These are phyloP conservation scores for Candida incommunis DNA, from an alignment of 805 yeast species.

Conservation along the genomic window DNA sequence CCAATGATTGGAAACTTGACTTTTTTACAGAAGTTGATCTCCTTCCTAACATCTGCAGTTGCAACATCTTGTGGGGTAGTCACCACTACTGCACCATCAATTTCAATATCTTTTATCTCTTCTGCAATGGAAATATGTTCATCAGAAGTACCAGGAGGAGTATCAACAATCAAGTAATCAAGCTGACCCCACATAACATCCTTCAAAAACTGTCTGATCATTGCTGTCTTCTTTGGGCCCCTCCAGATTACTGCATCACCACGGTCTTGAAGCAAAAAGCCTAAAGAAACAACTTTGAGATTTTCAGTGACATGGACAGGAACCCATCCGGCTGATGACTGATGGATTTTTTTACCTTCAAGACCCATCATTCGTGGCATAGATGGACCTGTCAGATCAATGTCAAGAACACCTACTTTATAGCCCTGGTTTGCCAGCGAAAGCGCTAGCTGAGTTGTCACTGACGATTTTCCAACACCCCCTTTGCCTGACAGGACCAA, in stretches of 20 bases:
- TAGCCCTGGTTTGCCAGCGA: slow-evolving; percentile 54
- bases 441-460: slow-evolving; percentile 89
- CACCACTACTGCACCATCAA: slow-evolving; percentile 89
- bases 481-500: slow-evolving; percentile 70
- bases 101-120: slow-evolving; percentile 47
- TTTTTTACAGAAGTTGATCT: slow-evolving; percentile 79
- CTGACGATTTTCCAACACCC: slow-evolving; percentile 95
- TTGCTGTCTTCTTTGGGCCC: slow-evolving; percentile 96
- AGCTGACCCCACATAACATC: slow-evolving; percentile 84
- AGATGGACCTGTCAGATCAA: slow-evolving; percentile 94
- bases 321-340: slow-evolving; percentile 76
- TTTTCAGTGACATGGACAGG: slow-evolving; percentile 50
- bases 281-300: slow-evolving; percentile 70
- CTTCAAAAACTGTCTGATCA: slow-evolving; percentile 83
- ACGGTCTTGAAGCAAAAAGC: slow-evolving; percentile 69
- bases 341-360: slow-evolving; percentile 67
- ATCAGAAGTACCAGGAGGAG: slow-evolving; percentile 98
- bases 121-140: slow-evolving; percentile 97
- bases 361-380: slow-evolving; percentile 93
- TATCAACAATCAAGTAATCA: slow-evolving; percentile 74
- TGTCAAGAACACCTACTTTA: slow-evolving; percentile 88
- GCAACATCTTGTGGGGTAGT: slow-evolving; percentile 95
- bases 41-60: slow-evolving; percentile 87
- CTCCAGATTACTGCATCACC: slow-evolving; percentile 95
- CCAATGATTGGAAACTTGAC: slow-evolving; percentile 74